A percentile compares a stretch with the other conserved stretches of the same genome.
Conservation (phyloP, 495 filamentous ascomycete genomes). For the Hyaloscypha variabilis region DNA sequence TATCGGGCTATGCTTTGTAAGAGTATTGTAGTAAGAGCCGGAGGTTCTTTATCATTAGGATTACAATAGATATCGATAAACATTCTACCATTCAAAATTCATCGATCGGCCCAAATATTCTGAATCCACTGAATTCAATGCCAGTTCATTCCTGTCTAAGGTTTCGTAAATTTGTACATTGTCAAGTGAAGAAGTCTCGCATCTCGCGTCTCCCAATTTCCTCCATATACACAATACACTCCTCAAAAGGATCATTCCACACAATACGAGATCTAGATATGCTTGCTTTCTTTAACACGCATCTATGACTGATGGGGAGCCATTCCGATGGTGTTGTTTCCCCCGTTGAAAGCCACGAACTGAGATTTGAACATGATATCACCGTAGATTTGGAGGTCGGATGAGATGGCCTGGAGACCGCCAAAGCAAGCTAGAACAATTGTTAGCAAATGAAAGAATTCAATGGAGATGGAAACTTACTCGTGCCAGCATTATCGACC, state of each 20-base stretch:
- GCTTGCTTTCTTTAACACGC: neutral
- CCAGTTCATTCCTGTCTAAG: neutral
- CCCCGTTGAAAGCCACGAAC: conserved; percentile 78
- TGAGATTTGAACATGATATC: conserved; percentile 80
- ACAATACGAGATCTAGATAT: neutral
- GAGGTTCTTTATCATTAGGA: too few relatives aligned
- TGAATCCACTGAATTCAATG: neutral
- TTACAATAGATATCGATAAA: too few relatives aligned
- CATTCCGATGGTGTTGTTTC: conserved; percentile 61
- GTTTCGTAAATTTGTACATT: conserved; percentile 11
- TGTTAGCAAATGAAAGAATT: conserved; percentile 13
- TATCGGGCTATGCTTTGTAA: neutral
- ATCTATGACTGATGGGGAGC: conserved; percentile 46
- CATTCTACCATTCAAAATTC: too few relatives aligned
- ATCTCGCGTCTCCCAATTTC: neutral
- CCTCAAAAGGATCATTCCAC: too few relatives aligned
- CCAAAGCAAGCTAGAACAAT: conserved; percentile 64
- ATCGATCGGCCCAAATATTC: too few relatives aligned
- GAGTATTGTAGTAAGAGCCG: too few relatives aligned
- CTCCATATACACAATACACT: conserved; percentile 8
- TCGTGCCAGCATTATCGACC: conserved; percentile 43
- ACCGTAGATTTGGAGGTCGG: conserved; percentile 70
- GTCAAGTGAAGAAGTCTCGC: neutral
- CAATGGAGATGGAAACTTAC: conserved; percentile 36
- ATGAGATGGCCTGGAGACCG: conserved; percentile 66